A percentile compares a stretch with the other conserved stretches of the same genome.
phyloP scores from a whole-genome alignment of 2,329 filamentous ascomycete species.

The Neofusicoccum cordaticola region DNA sequence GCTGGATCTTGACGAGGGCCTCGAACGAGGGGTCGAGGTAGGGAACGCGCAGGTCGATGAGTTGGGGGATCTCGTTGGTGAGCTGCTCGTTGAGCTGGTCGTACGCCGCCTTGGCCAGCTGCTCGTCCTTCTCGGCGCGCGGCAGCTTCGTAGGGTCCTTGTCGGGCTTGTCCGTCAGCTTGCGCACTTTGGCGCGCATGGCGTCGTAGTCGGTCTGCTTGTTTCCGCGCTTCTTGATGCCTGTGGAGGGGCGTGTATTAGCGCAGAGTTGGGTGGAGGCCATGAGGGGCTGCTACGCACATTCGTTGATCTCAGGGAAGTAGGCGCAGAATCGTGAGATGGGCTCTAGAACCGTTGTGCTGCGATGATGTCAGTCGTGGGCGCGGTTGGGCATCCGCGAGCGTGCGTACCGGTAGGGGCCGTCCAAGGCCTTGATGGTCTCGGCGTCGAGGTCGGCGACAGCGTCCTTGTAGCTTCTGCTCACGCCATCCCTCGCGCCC shows the following conservation, averaged over 20 bases:
- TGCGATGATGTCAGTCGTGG: conserved; percentile 32
- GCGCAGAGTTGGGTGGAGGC: background rate
- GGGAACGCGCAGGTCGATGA: conserved; percentile 94
- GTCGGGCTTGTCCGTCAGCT: conserved; percentile 95
- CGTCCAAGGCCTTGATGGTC: conserved; percentile 96
- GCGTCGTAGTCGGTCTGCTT: conserved; percentile 98
- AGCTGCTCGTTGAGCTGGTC: conserved; percentile 97
- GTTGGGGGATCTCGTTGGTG: conserved; percentile 84
- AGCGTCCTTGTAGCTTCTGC: conserved; percentile 95
- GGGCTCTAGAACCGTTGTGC: conserved; percentile 89
- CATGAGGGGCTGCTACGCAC: conserved; percentile 46
- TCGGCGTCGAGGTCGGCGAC: conserved; percentile 97
- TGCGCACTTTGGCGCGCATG: conserved; percentile 93
- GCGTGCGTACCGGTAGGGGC: conserved; percentile 71
- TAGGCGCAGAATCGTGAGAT: conserved; percentile 96
- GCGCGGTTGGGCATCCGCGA: background rate
- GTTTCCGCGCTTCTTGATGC: conserved; percentile 97
- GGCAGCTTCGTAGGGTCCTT: conserved; percentile 97
- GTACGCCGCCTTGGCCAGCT: conserved; percentile 89
- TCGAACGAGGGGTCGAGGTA: conserved; percentile 97
- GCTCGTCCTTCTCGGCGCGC: conserved; percentile 91
- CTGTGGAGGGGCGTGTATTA: conserved; percentile 35
- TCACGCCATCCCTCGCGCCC: conserved; percentile 91
- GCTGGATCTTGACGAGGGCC: conserved; percentile 96
- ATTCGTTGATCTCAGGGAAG: conserved; percentile 98